Evolutionary conservation across 331 rosid genomes (phyloP), one percentile per base, ranked within the genome.

Genomic region (Cucumis variabilis): DNA sequence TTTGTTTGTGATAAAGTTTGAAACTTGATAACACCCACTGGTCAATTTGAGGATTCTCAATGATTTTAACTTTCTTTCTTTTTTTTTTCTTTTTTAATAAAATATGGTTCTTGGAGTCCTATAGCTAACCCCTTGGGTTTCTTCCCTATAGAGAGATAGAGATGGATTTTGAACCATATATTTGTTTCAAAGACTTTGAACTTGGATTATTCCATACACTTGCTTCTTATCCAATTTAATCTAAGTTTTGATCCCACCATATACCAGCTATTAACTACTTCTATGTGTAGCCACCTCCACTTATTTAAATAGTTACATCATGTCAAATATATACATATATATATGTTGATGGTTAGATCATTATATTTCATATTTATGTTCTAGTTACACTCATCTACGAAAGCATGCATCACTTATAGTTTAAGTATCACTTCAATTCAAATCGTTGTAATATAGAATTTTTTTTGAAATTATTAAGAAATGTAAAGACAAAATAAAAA

Each of bases 1-100:
- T 71, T 41, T 23, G 73, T 67, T 28, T 65, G 7, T 23, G 44
- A 79, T 37, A 80, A 11, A 55, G 85, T 90, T 69, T 76, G 33
- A 76, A 76, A 46, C 30, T 76, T 76, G 11, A 21, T 1, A 76
- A 76, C 62, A 46, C 58, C 58, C 73, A 75, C 30, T 11, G 53
- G 11, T 6, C 66, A 60, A 11, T 62, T 62, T 21, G 67, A 63
- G 33, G 82, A 11, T 76, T 76, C 33, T 76, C 17, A 46, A 46
- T 75, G 82, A 46, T 75, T 37, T 4, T 37, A 37, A 37, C 44
- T 37, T 5, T 33, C 37, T 33, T 33, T 33, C 37, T 33, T 33
- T 2, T 33, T 2, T 33, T 33, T 33, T 3, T 33, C 37, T 33
- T 33, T 33, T 33, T 75, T 75, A 11, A 33, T 37, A 33, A 13